Conservation (phyloP, 2,329 filamentous ascomycete species). For the Leptosphaerulina australis region DNA sequence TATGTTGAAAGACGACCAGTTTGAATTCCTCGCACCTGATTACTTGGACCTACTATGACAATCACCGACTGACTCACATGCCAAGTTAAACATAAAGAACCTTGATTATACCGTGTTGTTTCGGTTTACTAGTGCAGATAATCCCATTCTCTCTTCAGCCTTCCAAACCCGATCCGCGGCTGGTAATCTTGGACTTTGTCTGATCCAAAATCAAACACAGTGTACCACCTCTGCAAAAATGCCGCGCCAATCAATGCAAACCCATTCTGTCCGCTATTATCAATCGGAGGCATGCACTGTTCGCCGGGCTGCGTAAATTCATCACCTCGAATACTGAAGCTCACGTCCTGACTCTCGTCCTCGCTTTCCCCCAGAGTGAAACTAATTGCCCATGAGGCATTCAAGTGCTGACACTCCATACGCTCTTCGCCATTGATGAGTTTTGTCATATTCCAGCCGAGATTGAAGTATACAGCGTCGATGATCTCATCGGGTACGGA, state of each 20-base stretch:
- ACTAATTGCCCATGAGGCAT: conserved; percentile 26
- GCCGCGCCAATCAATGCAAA: conserved; percentile 23
- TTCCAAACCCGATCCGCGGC: conserved; percentile 26
- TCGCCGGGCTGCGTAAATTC: conserved; percentile 15
- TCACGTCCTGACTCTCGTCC: conserved; percentile 16
- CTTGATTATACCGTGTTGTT: too few relatives aligned
- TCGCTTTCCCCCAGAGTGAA: conserved; percentile 23
- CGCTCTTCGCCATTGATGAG: conserved; percentile 18
- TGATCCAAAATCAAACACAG: conserved; percentile 25
- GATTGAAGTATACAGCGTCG: conserved; percentile 25
- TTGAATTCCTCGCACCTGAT: too few relatives aligned
- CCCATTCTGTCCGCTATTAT: neutral
- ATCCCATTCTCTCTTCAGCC: conserved; percentile 29
- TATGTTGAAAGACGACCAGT: too few relatives aligned
- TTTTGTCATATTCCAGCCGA: conserved; percentile 28
- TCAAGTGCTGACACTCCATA: conserved; percentile 24
- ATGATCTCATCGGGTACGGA: conserved; percentile 17
- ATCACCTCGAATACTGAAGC: conserved; percentile 22
- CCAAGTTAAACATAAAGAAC: too few relatives aligned
- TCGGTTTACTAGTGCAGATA: conserved; percentile 13
- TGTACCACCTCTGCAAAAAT: conserved; percentile 21
- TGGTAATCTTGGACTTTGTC: conserved; percentile 20
- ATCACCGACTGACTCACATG: too few relatives aligned
- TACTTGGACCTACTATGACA: too few relatives aligned
- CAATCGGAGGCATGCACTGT: conserved; percentile 27